phyloP scores from a whole-genome alignment of 139 green algal species.

The Chlamydomonas incerta region DNA sequence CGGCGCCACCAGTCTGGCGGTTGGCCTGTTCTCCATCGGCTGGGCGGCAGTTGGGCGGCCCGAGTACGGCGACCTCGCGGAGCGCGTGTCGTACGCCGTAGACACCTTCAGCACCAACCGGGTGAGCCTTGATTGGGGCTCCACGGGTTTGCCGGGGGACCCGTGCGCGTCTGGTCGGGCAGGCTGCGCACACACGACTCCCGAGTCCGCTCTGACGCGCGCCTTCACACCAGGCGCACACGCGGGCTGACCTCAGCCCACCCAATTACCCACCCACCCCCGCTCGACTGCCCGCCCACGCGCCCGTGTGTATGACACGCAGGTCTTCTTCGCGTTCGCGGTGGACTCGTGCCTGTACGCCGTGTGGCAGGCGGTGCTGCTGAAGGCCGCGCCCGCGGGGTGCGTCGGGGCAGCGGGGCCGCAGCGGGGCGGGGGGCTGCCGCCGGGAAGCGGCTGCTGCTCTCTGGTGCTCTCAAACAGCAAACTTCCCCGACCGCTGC shows the following conservation, averaged over 20 bases:
- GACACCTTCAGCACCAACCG: constrained; percentile 54
- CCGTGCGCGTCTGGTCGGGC: too few species aligned
- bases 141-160: too few species aligned
- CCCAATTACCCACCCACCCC: background rate
- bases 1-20: constrained; percentile 26
- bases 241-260: background rate
- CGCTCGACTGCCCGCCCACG: background rate
- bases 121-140: too few species aligned
- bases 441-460: too few species aligned
- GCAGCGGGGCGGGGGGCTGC: too few species aligned
- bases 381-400: constrained; percentile 58
- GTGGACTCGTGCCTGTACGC: constrained; percentile 82
- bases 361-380: constrained; percentile 80
- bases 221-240: too few species aligned
- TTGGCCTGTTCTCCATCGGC: constrained; percentile 72
- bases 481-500: background rate
- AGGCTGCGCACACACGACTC: too few species aligned
- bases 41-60: constrained; percentile 76
- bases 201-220: too few species aligned
- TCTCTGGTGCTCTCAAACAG: too few species aligned
- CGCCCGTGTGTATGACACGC: too few species aligned
- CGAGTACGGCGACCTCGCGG: constrained; percentile 75
- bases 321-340: constrained; percentile 87
- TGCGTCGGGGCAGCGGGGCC: too few species aligned
- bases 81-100: constrained; percentile 63